Base-by-base conservation (phyloP, 2,329 filamentous ascomycete species). In the Ophiostoma sp. region DNA sequence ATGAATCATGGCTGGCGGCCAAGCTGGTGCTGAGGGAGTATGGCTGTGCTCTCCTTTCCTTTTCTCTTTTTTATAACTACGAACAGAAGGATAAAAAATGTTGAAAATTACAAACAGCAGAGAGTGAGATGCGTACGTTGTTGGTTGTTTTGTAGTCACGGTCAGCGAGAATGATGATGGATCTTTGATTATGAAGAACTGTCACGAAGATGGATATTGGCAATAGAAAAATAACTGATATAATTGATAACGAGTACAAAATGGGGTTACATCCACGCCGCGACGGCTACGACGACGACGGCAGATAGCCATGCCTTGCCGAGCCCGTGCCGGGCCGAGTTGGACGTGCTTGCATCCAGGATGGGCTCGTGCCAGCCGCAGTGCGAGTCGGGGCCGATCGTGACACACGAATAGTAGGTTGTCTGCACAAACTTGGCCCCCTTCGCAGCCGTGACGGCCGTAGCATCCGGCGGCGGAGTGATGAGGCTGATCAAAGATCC, bases 341-440 rank as follows among this genome's bases (percentile, higher is more conserved):
- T 27, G 7, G 60, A 27, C 27, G 27, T 27, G 44, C 67, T 68
- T 1, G 72, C 74, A 64, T 74, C 73, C 4, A 80, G 67, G 11
- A 80, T 76, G 0, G 78, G 78, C 71, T 76, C 73, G 66, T 79
- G 77, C 77, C 76, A 78, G 9, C 78, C 78, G 70, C 79, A 80
- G 63, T 79, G 77, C 58, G 76, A 74, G 44, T 75, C 72, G 1
- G 72, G 72, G 9, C 68, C 76, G 62, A 72, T 73, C 14, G 76
- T 75, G 6, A 76, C 75, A 70, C 78, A 80, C 40, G 76, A 76
- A 70, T 75, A 79, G 69, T 78, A 80, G 5, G 78, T 79, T n/a
- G 76, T 77, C 73, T 79, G 76, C 12, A 74, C 71, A 69, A 76
- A 78, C 27, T 76, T 68, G 42, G 36, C 70, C 4, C n/a, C 41